Evolutionary conservation across 192 early-diverging fungal genomes (phyloP), one percentile per base, ranked within the genome.

Genomic region (Umbelopsis ramanniana): DNA sequence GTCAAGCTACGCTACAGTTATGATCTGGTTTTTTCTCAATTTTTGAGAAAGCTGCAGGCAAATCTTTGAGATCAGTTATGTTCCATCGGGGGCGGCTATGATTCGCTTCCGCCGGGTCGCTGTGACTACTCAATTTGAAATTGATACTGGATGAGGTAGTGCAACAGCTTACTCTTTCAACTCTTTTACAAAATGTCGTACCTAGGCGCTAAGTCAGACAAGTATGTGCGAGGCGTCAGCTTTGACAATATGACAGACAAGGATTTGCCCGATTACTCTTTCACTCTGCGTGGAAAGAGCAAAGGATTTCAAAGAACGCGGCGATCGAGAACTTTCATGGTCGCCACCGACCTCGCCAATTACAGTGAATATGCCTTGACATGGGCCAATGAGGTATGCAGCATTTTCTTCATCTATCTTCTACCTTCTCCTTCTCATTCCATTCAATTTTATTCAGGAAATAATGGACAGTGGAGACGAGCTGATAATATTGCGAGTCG

Each of bases 401-500:
- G 21, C 14, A 4, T 43, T 33, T 33, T 46, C 14, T 29, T 29
- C 46, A 50, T 45, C 23, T 45, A 19, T 23, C 1, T 38, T 37
- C 17, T 15, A 46, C 15, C 35, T 2, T 68, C 22, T 35, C 45
- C 22, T 54, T 2, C 19, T 46, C 7, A 14, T 23, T 74, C 17
- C 19, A n/a, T n/a, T 17, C n/a, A 8, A 17, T 50, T 50, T 17
- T 50, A 6, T 50, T 50, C 48, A 79, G 77, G 72, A 79, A 24
- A 43, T 87, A 52, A 74, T 87, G 63, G 86, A 85, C 46, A 81
- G 85, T 74, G 83, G 86, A 26, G 86, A 87, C 73, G 86, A 87
- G 67, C 72, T 78, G 15, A 68, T 73, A 40, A 63, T 73, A 33
- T 63, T 77, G 38, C 73, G 75, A 43, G 72, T 76, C 21, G 70